Evolutionary conservation across 371 early-diverging fungal species (phyloP), one percentile per base, ranked within the genome.

Genomic region (Umbelopsis sp.): DNA sequence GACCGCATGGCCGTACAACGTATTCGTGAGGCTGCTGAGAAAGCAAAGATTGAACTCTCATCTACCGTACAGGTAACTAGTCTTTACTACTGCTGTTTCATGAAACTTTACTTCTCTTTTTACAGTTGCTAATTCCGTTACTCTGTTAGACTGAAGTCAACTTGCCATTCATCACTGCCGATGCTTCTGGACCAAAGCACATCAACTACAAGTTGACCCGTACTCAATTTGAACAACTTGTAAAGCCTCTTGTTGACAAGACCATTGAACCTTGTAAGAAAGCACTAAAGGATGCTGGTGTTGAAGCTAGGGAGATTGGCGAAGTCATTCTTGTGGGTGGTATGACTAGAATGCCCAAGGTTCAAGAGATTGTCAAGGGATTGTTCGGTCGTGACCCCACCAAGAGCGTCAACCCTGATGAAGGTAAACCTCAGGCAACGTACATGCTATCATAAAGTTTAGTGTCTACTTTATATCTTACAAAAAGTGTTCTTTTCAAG

Each of bases 301-400:
- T 99, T 24, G 66, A 79, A 46, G 80, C 87, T 68, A 89, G 76
- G 65, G 94, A 96, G 29, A 92, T 99, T 69, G 88, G 92, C 74
- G 99, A 99, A 78, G 96, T 99, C 38, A 95, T 99, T 71, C 86
- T 99, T 68, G 99, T 99, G 50, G 99, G 99, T 76, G 99, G 99
- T 76, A 98, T 98, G 98, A 94, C 98, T 44, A 92, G 99, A 76
- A 95, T 99, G 87, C 99, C 99, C 72, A 96, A 94, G 83, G 98
- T 99, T 24, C 87, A 96, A 72, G 95, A 96, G 67, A 89, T 94
- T 1, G 99, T 99, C 78, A 93, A 94, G 82, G 68, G 76, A 29
- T 83, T 96, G 68, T 99, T 99, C 78, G 93, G 94, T 50, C 90
- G 89, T 37, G 94, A 97, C 51, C 98, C 99, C 16, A 89, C 91